Percentiles rank a stretch among this genome's conserved stretches.
Evolutionary conservation across 164 flowering plant species (phyloP).

Genomic region (Platanus orientalis): DNA sequence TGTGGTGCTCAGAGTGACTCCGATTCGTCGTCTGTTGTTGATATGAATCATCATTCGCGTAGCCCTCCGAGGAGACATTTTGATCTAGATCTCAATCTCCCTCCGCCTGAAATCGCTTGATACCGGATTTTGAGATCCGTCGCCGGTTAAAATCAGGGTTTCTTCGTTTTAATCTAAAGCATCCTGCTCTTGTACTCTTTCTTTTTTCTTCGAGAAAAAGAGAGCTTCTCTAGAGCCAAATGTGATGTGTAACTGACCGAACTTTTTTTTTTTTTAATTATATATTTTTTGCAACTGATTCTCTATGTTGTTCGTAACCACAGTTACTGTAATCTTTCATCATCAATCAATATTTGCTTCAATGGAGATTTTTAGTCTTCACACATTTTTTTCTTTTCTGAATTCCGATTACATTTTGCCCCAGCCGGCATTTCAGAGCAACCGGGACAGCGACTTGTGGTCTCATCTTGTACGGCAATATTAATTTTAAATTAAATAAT

Average conservation of each 20-base stretch:
- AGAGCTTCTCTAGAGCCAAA: background rate
- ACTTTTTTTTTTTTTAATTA: background rate
- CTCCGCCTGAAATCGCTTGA: slow-evolving; percentile 36
- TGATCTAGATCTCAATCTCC: slow-evolving; percentile 39
- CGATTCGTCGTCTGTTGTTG: slow-evolving; percentile 37
- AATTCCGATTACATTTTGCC: no score
- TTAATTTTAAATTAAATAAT: no score
- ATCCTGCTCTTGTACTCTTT: background rate
- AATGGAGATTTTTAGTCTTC: no score
- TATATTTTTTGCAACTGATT: slow-evolving; percentile 14
- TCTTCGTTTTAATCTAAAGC: background rate
- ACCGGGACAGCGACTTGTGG: no score
- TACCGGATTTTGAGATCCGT: background rate
- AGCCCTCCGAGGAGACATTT: slow-evolving; percentile 1
- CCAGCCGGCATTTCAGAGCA: no score
- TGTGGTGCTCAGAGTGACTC: slow-evolving; percentile 33
- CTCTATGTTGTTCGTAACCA: slow-evolving; percentile 7
- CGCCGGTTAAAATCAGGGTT: background rate
- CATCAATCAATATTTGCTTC: background rate
- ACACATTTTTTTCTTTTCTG: no score
- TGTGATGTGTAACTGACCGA: slow-evolving; percentile 2
- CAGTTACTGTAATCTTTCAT: background rate
- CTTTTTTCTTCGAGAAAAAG: background rate
- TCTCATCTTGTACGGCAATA: no score
- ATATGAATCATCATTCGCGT: slow-evolving; percentile 11